Evolutionary conservation across 2,329 filamentous ascomycete genomes (phyloP).

Genomic region (Neonectria faginata): DNA sequence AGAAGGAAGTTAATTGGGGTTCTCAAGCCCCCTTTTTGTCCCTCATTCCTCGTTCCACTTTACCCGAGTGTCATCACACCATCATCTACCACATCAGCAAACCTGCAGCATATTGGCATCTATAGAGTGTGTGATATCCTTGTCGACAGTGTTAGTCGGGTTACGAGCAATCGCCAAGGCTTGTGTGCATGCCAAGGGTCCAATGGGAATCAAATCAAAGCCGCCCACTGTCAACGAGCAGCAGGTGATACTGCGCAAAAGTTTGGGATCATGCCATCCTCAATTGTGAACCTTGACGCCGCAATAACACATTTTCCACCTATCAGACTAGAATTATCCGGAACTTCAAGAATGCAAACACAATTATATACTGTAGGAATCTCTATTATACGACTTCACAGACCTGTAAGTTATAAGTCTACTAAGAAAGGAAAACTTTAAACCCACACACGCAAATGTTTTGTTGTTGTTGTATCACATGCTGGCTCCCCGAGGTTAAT

Average conservation of each 20-base stretch:
- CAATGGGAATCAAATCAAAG: neutral
- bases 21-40: neutral
- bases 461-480: too few relatives aligned
- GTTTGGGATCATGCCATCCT: neutral
- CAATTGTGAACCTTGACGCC: neutral
- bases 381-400: too few relatives aligned
- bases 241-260: neutral
- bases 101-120: neutral
- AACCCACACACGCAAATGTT: too few relatives aligned
- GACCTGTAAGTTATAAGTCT: too few relatives aligned
- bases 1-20: neutral
- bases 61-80: neutral
- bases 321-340: neutral
- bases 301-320: neutral
- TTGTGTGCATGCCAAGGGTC: neutral
- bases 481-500: too few relatives aligned
- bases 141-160: neutral
- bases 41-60: neutral
- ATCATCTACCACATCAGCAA: neutral
- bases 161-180: neutral
- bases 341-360: neutral
- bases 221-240: neutral
- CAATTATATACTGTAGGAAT: too few relatives aligned
- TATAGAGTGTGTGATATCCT: neutral
- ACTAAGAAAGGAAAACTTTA: too few relatives aligned